These are phyloP conservation scores for Calonectria crousiana DNA, from an alignment of 2,329 filamentous ascomycete species.

Conservation along the genomic window DNA sequence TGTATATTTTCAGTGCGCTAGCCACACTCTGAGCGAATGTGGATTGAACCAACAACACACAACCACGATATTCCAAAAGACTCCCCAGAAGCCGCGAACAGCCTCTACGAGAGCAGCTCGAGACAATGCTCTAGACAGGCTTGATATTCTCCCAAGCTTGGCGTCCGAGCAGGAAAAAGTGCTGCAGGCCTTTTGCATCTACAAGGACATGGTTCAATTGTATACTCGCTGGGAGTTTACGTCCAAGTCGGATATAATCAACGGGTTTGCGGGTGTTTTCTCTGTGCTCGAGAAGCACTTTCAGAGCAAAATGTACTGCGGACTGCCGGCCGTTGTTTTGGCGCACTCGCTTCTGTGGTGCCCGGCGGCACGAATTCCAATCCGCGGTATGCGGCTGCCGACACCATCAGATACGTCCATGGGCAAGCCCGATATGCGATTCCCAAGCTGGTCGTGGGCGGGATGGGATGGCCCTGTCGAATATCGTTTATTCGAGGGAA, in stretches of 20 bases:
- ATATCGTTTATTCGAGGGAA: not conserved
- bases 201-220: not conserved
- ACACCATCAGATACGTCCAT: not conserved
- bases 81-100: not conserved
- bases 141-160: not conserved
- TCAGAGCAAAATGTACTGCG: not conserved
- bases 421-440: not conserved
- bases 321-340: not conserved
- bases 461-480: not conserved
- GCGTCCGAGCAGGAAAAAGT: not conserved
- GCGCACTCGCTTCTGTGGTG: not conserved
- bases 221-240: not conserved
- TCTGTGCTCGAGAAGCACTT: not conserved
- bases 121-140: not conserved
- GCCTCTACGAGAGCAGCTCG: not conserved
- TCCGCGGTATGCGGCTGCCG: not conserved
- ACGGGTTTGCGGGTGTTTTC: not conserved
- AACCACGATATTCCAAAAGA: not conserved
- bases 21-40: not conserved
- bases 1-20: not conserved
- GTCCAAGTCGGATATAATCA: not conserved
- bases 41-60: not conserved
- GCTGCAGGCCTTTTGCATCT: not conserved
- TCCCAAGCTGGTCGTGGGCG: not conserved
- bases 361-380: not conserved